Percentiles rank a stretch among this genome's conserved stretches.
These are phyloP conservation scores for Geotrichum candidum DNA, from an alignment of 1,139 yeast species.

Conservation along the genomic window DNA sequence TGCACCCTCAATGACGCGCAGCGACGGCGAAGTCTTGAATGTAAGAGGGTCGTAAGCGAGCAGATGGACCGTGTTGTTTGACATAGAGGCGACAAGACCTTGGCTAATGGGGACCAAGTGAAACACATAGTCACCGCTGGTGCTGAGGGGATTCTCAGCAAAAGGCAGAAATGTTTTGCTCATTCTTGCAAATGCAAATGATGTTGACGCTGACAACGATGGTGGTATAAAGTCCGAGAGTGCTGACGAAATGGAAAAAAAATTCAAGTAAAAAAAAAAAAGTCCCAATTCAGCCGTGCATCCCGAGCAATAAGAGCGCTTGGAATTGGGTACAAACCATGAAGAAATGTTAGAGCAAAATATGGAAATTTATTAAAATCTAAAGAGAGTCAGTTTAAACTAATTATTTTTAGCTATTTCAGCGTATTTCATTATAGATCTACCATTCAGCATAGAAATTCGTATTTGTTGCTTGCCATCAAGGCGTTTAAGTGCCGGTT, in stretches of 20 bases:
- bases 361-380: too few relatives aligned
- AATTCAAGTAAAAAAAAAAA: not conserved
- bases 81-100: slow-evolving; percentile 43
- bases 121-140: slow-evolving; percentile 45
- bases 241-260: not conserved
- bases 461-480: not conserved
- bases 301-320: not conserved
- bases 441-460: not conserved
- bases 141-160: slow-evolving; percentile 28
- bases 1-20: slow-evolving; percentile 24
- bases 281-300: not conserved
- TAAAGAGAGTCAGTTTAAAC: not conserved
- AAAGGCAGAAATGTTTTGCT: slow-evolving; percentile 10
- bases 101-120: slow-evolving; percentile 38
- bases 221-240: not conserved
- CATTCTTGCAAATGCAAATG: not conserved
- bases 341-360: not conserved
- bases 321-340: not conserved
- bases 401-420: not conserved
- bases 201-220: not conserved
- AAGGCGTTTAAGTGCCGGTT: not conserved
- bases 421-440: not conserved
- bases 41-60: slow-evolving; percentile 24
- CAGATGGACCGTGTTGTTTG: slow-evolving; percentile 44
- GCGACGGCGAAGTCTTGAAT: slow-evolving; percentile 16